Percentiles rank a stretch among this genome's conserved stretches.
Evolutionary conservation across 2,329 filamentous ascomycete species (phyloP).

Genomic region (Xylaria sp.): DNA sequence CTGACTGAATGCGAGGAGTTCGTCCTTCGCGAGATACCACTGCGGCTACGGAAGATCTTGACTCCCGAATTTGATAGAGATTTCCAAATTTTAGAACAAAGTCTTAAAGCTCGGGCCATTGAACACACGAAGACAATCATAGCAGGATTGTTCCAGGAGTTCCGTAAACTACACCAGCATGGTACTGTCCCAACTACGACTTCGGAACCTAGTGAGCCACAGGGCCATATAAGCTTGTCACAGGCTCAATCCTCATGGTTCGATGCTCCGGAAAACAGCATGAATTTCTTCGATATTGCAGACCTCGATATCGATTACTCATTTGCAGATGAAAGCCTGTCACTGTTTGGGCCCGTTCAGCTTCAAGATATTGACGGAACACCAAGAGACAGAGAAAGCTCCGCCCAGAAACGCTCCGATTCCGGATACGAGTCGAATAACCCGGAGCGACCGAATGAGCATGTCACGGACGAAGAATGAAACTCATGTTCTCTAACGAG

Average conservation of each 20-base stretch:
- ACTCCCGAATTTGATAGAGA: constrained; percentile 19
- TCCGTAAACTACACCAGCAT: constrained; percentile 11
- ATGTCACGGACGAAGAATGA: not conserved
- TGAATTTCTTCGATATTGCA: not conserved
- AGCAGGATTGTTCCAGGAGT: constrained; percentile 25
- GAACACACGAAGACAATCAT: constrained; percentile 17
- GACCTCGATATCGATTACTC: constrained; percentile 1
- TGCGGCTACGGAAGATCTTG: constrained; percentile 17
- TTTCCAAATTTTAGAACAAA: constrained; percentile 25
- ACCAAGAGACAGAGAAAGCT: not conserved
- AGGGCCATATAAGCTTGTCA: constrained; percentile 5
- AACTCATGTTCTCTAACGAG: not conserved
- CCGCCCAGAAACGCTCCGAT: constrained; percentile 7
- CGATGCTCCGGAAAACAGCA: not conserved
- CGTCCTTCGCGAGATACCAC: constrained; percentile 30
- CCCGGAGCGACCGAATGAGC: constrained; percentile 6
- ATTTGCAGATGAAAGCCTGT: not conserved
- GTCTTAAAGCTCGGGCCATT: constrained; percentile 10
- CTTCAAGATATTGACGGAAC: constrained; percentile 3
- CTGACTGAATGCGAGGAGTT: constrained; percentile 33
- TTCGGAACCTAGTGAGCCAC: not conserved
- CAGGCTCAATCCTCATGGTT: constrained; percentile 1
- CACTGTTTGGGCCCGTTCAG: not conserved
- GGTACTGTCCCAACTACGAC: not conserved
- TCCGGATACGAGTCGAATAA: constrained; percentile 24